A percentile compares a stretch with the other conserved stretches of the same genome.
Conservation (phyloP, 768 basidiomycete species). For the Psilocybe azurescens region DNA sequence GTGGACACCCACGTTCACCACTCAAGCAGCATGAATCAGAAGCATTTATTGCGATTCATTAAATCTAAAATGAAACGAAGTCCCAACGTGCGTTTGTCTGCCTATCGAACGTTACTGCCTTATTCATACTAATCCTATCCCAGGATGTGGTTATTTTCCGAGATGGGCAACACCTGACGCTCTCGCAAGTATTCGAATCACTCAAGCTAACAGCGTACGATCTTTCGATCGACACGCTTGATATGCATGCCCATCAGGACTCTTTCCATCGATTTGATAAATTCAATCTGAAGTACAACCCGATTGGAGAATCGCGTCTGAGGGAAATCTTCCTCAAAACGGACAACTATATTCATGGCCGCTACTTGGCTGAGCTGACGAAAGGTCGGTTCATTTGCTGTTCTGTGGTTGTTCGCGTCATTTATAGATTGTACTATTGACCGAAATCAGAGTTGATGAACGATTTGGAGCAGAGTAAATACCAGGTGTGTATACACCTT, state of each 20-base stretch:
- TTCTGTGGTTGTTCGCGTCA: background rate
- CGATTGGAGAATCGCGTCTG: conserved; percentile 92
- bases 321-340: conserved; percentile 99
- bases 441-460: conserved; percentile 81
- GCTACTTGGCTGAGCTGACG: conserved; percentile 94
- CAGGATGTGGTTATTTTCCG: conserved; percentile 97
- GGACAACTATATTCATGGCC: conserved; percentile 91
- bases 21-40: conserved; percentile 99
- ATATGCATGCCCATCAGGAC: conserved; percentile 99
- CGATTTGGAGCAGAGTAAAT: conserved; percentile 98
- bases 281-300: conserved; percentile 98
- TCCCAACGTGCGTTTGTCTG: conserved; percentile 61
- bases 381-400: conserved; percentile 56
- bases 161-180: conserved; percentile 86
- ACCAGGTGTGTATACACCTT: conserved; percentile 65
- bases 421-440: background rate
- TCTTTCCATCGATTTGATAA: conserved; percentile 99
- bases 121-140: background rate
- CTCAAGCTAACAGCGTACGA: conserved; percentile 96
- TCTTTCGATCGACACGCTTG: conserved; percentile 96
- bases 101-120: background rate
- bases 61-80: conserved; percentile 96
- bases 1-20: conserved; percentile 99
- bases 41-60: conserved; percentile 97
- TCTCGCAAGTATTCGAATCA: conserved; percentile 95